phyloP scores from a whole-genome alignment of 257 asterid species.

The Leonotis leonurus region DNA sequence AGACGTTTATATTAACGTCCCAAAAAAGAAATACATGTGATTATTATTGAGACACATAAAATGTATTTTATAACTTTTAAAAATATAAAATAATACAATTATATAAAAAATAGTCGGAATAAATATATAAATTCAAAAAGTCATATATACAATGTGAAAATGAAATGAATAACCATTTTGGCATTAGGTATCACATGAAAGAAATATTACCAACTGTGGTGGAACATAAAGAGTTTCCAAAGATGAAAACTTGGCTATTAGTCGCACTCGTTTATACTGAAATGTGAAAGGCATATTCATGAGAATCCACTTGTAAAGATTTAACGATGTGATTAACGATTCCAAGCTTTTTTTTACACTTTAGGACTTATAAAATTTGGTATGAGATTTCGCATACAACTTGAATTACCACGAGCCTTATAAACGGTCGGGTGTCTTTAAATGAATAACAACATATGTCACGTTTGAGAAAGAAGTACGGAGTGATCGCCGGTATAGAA shows the following conservation, averaged over 20 bases:
- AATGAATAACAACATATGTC: too few species aligned
- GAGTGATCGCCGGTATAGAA: too few species aligned
- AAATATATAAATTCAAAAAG: background rate
- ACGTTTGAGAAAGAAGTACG: too few species aligned
- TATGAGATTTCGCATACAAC: background rate
- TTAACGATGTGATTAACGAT: background rate
- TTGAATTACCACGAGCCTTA: background rate
- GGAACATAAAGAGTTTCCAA: background rate
- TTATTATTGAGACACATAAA: too few species aligned
- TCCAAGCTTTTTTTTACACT: background rate
- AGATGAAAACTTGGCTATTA: background rate
- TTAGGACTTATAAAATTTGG: background rate
- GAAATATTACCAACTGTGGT: slow-evolving; percentile 8
- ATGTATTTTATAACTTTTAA: too few species aligned
- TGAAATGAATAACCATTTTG: background rate
- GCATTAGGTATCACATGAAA: background rate
- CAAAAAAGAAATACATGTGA: too few species aligned
- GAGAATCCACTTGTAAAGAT: background rate
- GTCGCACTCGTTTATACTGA: slow-evolving; percentile 12
- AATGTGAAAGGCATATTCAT: background rate
- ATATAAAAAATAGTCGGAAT: too few species aligned
- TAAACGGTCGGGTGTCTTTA: background rate
- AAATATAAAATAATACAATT: too few species aligned
- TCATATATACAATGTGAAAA: background rate
- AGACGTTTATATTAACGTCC: too few species aligned